Percentiles rank a stretch among this genome's conserved stretches.
Evolutionary conservation across 495 filamentous ascomycete species (phyloP).

Genomic region (Penicillium taxi): DNA sequence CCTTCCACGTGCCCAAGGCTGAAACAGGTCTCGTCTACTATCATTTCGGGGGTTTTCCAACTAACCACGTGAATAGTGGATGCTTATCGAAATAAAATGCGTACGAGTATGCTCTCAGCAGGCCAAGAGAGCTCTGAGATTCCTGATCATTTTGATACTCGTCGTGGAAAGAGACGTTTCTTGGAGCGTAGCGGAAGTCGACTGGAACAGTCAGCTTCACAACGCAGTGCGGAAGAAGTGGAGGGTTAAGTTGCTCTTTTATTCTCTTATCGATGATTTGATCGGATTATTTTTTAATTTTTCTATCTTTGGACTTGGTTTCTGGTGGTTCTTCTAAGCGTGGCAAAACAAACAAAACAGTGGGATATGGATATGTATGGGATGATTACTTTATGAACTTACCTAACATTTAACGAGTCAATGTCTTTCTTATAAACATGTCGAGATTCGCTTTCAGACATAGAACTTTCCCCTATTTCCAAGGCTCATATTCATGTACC

Average conservation of each 20-base stretch:
- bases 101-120: slow-evolving; percentile 63
- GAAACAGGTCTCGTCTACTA: neutral
- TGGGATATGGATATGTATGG: no score
- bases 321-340: slow-evolving; percentile 4
- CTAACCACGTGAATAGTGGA: slow-evolving; percentile 55
- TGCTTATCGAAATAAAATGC: slow-evolving; percentile 88
- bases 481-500: no score
- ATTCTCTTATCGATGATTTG: slow-evolving; percentile 1
- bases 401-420: no score
- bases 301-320: slow-evolving; percentile 8
- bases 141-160: slow-evolving; percentile 81
- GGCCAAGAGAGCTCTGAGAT: slow-evolving; percentile 63
- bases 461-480: no score
- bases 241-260: slow-evolving; percentile 21
- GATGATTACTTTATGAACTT: no score
- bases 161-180: slow-evolving; percentile 80
- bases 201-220: slow-evolving; percentile 19
- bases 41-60: slow-evolving; percentile 5
- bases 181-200: slow-evolving; percentile 47
- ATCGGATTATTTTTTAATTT: neutral
- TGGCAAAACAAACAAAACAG: neutral
- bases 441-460: no score
- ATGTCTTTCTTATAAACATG: no score
- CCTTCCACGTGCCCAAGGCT: neutral
- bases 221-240: slow-evolving; percentile 36